A percentile compares a stretch with the other conserved stretches of the same genome.
These are phyloP conservation scores for Lepidopterella palustris DNA, from an alignment of 495 filamentous ascomycete species.

Conservation along the genomic window DNA sequence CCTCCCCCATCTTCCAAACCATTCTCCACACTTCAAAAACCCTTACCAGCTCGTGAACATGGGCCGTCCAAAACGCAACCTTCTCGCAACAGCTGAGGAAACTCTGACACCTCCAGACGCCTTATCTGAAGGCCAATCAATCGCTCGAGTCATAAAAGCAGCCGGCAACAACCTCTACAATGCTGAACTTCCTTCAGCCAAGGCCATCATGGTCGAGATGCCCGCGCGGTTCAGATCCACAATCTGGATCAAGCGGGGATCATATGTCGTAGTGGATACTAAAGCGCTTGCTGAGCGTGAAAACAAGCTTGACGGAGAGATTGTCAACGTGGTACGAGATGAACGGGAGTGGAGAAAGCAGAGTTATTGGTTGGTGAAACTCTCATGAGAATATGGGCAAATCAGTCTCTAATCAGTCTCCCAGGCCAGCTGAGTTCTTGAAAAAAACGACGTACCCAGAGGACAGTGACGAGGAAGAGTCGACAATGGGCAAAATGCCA, in stretches of 20 bases:
- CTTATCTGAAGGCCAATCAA: slow-evolving; percentile 56
- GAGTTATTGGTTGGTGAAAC: slow-evolving; percentile 67
- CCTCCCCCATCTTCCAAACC: background rate
- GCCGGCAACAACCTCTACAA: slow-evolving; percentile 84
- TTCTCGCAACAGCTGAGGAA: slow-evolving; percentile 66
- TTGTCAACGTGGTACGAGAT: slow-evolving; percentile 85
- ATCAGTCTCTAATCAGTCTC: slow-evolving; percentile 7
- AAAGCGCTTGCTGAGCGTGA: slow-evolving; percentile 57
- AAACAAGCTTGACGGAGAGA: slow-evolving; percentile 80
- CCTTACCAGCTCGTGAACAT: slow-evolving; percentile 38
- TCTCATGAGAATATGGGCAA: background rate
- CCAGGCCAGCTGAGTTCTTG: slow-evolving; percentile 74
- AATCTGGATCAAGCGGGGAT: slow-evolving; percentile 82
- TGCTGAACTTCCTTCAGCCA: slow-evolving; percentile 55
- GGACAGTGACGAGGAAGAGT: slow-evolving; percentile 66
- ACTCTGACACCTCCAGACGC: slow-evolving; percentile 66
- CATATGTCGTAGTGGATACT: slow-evolving; percentile 78
- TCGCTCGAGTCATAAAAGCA: slow-evolving; percentile 70
- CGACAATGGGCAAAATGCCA: slow-evolving; percentile 74
- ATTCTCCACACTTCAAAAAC: background rate
- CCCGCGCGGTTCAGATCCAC: slow-evolving; percentile 75
- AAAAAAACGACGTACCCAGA: slow-evolving; percentile 53
- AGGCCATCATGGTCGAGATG: slow-evolving; percentile 67
- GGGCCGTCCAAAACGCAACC: slow-evolving; percentile 66
- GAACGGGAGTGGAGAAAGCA: slow-evolving; percentile 89